Percentiles rank a stretch among this genome's conserved stretches.
Conservation (phyloP, 23 red algal species). For the Agarophyton chilense region DNA sequence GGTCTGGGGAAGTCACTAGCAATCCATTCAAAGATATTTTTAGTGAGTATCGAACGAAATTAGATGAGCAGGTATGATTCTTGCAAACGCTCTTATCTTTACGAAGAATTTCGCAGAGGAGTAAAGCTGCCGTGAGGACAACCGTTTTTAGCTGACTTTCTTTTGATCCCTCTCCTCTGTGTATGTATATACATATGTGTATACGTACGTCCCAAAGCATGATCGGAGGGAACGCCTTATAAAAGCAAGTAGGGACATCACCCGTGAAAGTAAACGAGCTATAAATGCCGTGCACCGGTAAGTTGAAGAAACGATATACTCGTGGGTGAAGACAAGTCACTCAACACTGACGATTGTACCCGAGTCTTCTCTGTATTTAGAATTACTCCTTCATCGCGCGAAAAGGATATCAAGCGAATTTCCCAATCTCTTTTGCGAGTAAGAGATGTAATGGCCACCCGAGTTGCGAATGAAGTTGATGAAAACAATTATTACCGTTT, state of each 20-base stretch:
- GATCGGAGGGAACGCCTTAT: conserved; percentile 88
- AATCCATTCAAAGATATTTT: conserved; percentile 30
- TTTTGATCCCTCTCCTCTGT: too few relatives aligned
- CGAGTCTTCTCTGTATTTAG: not conserved
- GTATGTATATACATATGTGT: too few relatives aligned
- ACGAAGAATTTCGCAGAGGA: not conserved
- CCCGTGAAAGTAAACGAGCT: conserved; percentile 74
- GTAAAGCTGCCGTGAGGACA: too few relatives aligned
- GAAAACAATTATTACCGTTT: conserved; percentile 47
- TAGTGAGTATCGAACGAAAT: not conserved
- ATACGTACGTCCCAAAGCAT: conserved; percentile 24
- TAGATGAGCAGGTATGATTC: conserved; percentile 28
- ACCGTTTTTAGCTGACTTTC: too few relatives aligned
- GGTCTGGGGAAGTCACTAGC: not conserved
- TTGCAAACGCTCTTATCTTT: not conserved
- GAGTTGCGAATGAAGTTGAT: conserved; percentile 64
- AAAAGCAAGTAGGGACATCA: conserved; percentile 87
- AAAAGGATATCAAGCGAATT: conserved; percentile 15
- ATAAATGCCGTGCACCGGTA: conserved; percentile 81
- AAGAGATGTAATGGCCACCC: conserved; percentile 13
- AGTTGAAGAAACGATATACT: not conserved
- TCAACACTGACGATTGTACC: not conserved
- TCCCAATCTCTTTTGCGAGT: conserved; percentile 30
- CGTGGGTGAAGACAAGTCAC: not conserved
- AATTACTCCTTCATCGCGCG: conserved; percentile 2